Conservation (phyloP, 139 green algal species). For the Zygnema circumcarinatum region DNA sequence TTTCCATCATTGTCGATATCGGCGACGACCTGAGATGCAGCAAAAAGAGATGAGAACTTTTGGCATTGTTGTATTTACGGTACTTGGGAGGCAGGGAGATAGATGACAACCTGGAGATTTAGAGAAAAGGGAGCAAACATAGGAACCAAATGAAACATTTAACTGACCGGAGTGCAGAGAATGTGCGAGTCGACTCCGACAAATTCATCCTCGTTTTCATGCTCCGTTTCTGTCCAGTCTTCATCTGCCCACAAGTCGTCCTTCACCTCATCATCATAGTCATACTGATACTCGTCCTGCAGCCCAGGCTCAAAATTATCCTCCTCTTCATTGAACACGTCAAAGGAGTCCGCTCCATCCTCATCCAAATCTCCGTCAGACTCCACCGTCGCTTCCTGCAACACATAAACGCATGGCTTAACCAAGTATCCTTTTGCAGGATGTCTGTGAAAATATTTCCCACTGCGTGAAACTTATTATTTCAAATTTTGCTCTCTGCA, state of each 20-base stretch:
- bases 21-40: slow-evolving; percentile 71
- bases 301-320: slow-evolving; percentile 34
- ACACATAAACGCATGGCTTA: too few species aligned
- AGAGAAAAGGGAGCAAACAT: slow-evolving; percentile 18
- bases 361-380: slow-evolving; percentile 55
- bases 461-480: too few species aligned
- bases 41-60: neutral
- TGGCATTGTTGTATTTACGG: neutral
- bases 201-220: slow-evolving; percentile 52
- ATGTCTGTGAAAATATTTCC: too few species aligned
- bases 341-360: slow-evolving; percentile 72
- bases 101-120: neutral
- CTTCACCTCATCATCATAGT: slow-evolving; percentile 61
- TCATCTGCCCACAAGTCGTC: slow-evolving; percentile 59
- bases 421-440: too few species aligned
- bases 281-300: slow-evolving; percentile 48
- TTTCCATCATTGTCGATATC: slow-evolving; percentile 92
- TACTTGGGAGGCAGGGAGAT: slow-evolving; percentile 8
- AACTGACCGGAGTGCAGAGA: slow-evolving; percentile 77
- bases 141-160: neutral
- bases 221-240: slow-evolving; percentile 40
- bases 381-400: slow-evolving; percentile 14
- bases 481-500: too few species aligned
- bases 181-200: slow-evolving; percentile 91
- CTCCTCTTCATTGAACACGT: slow-evolving; percentile 65